Evolutionary conservation across 1,284 basidiomycete genomes (phyloP).

Genomic region (Retiboletus flavoniger): DNA sequence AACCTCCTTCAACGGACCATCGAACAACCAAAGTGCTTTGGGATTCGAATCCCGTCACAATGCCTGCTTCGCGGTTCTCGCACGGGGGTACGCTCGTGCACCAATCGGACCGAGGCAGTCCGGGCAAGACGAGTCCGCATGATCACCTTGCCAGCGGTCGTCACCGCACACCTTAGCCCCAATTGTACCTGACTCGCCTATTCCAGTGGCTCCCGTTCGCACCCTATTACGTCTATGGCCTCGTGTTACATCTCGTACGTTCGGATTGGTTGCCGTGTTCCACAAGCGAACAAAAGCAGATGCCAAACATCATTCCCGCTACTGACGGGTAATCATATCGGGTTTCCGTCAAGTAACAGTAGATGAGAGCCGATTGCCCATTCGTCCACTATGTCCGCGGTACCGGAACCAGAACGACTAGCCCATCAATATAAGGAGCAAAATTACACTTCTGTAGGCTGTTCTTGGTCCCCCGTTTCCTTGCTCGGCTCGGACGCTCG

Average conservation of each 20-base stretch:
- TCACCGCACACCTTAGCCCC: slow-evolving; percentile 1
- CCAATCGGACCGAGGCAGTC: slow-evolving; percentile 2
- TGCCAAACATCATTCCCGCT: background rate
- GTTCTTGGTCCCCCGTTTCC: slow-evolving; percentile 8
- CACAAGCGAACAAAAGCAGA: background rate
- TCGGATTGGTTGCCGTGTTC: background rate
- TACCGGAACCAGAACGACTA: slow-evolving; percentile 2
- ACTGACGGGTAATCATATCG: background rate
- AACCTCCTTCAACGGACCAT: background rate
- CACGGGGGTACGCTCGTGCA: background rate
- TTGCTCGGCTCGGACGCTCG: background rate
- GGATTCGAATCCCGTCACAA: background rate
- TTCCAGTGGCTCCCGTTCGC: slow-evolving; percentile 8
- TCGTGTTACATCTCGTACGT: background rate
- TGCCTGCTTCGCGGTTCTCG: background rate
- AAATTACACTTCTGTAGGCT: background rate
- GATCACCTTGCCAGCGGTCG: slow-evolving; percentile 3
- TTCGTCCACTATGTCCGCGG: slow-evolving; percentile 8
- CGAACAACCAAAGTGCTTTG: background rate
- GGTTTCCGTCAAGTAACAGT: background rate
- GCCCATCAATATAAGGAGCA: slow-evolving; percentile 22
- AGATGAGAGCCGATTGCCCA: background rate
- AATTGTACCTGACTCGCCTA: background rate
- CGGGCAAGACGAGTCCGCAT: slow-evolving; percentile 9
- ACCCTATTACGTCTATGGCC: background rate